Evolutionary conservation across 2,329 filamentous ascomycete genomes (phyloP).

Genomic region (Pseudogymnoascus sp.): DNA sequence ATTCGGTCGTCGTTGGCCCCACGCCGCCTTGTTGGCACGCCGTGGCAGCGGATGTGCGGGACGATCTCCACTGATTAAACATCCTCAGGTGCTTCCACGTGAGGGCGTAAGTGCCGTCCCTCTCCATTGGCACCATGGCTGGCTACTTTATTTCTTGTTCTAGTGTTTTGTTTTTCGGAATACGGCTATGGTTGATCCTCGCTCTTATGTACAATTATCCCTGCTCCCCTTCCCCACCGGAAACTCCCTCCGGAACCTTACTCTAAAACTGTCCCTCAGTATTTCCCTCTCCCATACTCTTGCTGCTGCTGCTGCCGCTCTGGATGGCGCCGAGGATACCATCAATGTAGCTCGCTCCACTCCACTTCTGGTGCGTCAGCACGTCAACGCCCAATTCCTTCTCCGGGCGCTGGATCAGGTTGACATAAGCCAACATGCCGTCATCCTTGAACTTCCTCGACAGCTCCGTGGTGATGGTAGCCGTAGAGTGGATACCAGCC

Average conservation of each 20-base stretch:
- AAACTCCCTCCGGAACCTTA: neutral
- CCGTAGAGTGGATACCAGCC: slow-evolving; percentile 59
- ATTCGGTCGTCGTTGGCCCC: neutral
- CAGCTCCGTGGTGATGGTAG: slow-evolving; percentile 63
- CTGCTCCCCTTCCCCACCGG: neutral
- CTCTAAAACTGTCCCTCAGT: slow-evolving; percentile 64
- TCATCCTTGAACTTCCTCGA: slow-evolving; percentile 77
- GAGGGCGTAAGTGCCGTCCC: neutral
- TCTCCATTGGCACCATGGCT: neutral
- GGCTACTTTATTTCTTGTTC: neutral
- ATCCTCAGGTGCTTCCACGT: neutral
- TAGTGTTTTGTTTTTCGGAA: neutral
- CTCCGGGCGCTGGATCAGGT: slow-evolving; percentile 79
- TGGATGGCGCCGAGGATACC: slow-evolving; percentile 85
- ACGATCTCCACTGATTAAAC: neutral
- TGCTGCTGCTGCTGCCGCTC: slow-evolving; percentile 80
- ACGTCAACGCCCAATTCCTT: slow-evolving; percentile 58
- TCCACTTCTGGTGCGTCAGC: slow-evolving; percentile 41
- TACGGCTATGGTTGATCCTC: neutral
- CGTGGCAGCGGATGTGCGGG: neutral
- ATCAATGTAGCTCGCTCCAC: slow-evolving; percentile 69
- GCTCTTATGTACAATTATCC: slow-evolving; percentile 2
- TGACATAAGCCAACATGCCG: slow-evolving; percentile 97
- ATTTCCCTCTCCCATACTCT: slow-evolving; percentile 92
- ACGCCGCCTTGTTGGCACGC: neutral